Evolutionary conservation across 208 protist genomes (phyloP), one percentile per base, ranked within the genome.

Genomic region (Trypanosoma scelopori): DNA sequence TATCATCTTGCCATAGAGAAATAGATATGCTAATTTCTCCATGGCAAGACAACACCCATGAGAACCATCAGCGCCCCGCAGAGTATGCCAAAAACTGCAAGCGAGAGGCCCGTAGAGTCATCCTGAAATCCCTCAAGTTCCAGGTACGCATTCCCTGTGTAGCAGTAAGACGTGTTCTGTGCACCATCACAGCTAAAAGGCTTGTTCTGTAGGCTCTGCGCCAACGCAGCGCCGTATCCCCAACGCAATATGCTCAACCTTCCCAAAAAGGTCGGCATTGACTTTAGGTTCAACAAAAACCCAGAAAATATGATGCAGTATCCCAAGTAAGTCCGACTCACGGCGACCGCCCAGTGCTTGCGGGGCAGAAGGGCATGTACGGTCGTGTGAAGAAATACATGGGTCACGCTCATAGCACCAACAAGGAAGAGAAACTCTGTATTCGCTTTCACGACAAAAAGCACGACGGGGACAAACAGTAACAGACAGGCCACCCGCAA

Each of bases 91-190:
- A 52, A 46, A n/a, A 62, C 56, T 30, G 53, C 5, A 43, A 74
- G 20, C 12, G 53, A 78, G 23, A 56, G 1, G 9, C n/a, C 27
- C 42, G 81, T 67, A n/a, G 76, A 82, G 20, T 87, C 84, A 18
- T 76, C 37, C 39, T 51, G 25, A 51, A 87, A 65, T 22, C 84
- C 84, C 39, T 85, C 69, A 45, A 81, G 23, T 3, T 55, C 55
- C 13, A 87, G 48, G 25, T 87, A 91, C 18, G 77, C 76, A 39
- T 82, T 74, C 1, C 73, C 75, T 3, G 69, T 84, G 64, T 86
- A 85, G 71, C 84, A 91, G 49, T 87, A 87, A 45, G 75, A 91
- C 20, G 84, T 85, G 58, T 87, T 82, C 28, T 59, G 62, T 12
- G 66, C 65, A 12, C 81, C 81, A 49, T 91, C 84, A 43, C 84